Base-by-base conservation (phyloP, 2,329 filamentous ascomycete species). In the Zopfia rhizophila region DNA sequence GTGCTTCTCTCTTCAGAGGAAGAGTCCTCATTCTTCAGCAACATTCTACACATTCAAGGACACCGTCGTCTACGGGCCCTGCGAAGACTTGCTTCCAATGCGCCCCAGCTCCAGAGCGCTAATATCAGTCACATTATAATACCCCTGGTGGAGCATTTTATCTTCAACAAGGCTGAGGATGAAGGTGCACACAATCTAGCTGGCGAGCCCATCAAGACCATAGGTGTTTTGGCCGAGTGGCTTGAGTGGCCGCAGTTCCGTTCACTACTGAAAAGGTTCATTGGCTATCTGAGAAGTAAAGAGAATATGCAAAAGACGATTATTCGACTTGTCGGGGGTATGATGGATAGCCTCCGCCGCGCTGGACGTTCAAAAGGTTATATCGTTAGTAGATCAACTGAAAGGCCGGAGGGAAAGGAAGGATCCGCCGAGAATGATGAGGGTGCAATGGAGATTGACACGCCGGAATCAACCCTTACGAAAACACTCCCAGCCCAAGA, bases 241-340 rank as follows among this genome's bases (percentile, higher is more conserved):
- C 74, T 99, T 11, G 90, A 94, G 63, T 97, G 93, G 92, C 87
- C 86, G 27, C 91, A 96, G 59, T 97, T 93, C 74, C 86, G 90
- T 28, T 88, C 89, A 5, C 85, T 93, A 11, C 82, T 99, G 54
- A 86, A 89, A 62, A 83, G 91, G 47, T 97, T 94, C 63, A 88
- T 91, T 45, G 83, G 87, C 38, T 95, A 94, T 64, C 80, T 97
- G 51, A 83, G 85, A 60, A 87, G 84, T 32, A 93, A 92, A 66
- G 85, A 88, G 19, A 89, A 95, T 13, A 80, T 88, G 58, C 89
- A 94, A 67, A 97, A 96, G 76, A 88, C 89, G 48, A 84, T 95
- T 11, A 86, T 97, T 41, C 85, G 89, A 43, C 81, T 99, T 17
- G 78, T 97, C 17, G 88, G 89, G 23, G 88, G 87, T 54, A 83